A percentile compares a stretch with the other conserved stretches of the same genome.
phyloP scores from a whole-genome alignment of 2,329 filamentous ascomycete genomes.

The Cercospora sojina region DNA sequence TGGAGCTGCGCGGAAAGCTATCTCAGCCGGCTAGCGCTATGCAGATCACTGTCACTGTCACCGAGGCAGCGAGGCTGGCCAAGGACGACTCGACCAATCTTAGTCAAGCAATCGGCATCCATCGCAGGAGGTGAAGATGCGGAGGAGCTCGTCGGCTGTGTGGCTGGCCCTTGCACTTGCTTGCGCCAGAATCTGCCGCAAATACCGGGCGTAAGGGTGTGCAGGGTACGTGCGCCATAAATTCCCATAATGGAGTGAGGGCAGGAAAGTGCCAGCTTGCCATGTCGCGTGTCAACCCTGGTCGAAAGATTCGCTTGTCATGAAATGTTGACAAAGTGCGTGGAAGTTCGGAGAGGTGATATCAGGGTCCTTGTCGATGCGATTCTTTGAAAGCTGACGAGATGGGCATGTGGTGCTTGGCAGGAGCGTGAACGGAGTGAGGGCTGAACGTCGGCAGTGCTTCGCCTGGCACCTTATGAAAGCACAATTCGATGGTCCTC shows the following conservation, averaged over 20 bases:
- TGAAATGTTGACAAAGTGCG: neutral
- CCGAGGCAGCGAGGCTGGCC: slow-evolving; percentile 1
- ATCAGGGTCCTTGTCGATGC: neutral
- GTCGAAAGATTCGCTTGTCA: neutral
- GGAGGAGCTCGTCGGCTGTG: neutral
- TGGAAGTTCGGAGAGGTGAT: neutral
- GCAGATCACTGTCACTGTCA: slow-evolving; percentile 2
- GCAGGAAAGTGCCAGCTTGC: neutral
- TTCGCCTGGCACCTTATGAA: neutral
- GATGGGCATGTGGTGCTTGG: neutral
- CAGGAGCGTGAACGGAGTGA: neutral
- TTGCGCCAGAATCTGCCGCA: neutral
- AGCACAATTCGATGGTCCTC: neutral
- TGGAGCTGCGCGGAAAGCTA: neutral
- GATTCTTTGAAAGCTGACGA: neutral
- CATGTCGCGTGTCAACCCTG: neutral
- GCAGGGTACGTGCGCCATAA: neutral
- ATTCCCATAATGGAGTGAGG: neutral
- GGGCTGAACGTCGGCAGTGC: neutral
- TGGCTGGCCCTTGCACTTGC: neutral
- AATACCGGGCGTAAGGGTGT: neutral
- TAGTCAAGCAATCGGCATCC: slow-evolving; percentile 6
- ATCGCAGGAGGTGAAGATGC: neutral
- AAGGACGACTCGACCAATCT: slow-evolving; percentile 5
- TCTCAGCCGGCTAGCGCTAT: neutral